Conservation (phyloP, 2,329 filamentous ascomycete genomes). For the Zalaria sp. region DNA sequence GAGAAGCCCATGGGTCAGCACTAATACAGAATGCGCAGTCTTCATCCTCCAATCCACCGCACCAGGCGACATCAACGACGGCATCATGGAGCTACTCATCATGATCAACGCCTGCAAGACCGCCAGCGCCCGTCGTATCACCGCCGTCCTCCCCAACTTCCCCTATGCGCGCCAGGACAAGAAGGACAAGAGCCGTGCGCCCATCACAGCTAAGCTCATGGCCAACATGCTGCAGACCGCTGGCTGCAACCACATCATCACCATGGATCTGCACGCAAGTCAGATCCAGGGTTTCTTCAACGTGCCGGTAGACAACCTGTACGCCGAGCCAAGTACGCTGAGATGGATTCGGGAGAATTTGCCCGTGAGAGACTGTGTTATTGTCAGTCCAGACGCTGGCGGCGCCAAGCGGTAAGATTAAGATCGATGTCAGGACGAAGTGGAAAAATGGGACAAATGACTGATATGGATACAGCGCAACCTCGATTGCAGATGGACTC, state of each 20-base stretch:
- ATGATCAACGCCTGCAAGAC: conserved; percentile 95
- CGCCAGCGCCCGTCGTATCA: conserved; percentile 77
- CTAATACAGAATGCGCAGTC: conserved; percentile 33
- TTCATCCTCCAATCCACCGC: conserved; percentile 94
- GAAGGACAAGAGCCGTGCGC: conserved; percentile 91
- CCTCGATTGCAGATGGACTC: conserved; percentile 81
- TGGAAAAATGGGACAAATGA: background rate
- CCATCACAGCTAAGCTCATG: conserved; percentile 89
- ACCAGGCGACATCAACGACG: conserved; percentile 94
- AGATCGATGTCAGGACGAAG: background rate
- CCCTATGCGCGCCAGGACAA: conserved; percentile 95
- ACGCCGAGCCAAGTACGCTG: conserved; percentile 83
- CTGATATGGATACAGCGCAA: conserved; percentile 43
- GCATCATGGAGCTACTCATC: conserved; percentile 94
- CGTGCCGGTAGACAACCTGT: conserved; percentile 65
- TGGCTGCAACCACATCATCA: conserved; percentile 86
- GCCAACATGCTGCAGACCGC: conserved; percentile 96
- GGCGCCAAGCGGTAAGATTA: conserved; percentile 67
- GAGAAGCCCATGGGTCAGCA: background rate
- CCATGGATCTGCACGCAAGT: conserved; percentile 87
- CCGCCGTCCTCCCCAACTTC: conserved; percentile 90
- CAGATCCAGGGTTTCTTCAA: conserved; percentile 98
- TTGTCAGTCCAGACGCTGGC: conserved; percentile 88
- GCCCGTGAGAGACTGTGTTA: conserved; percentile 68
- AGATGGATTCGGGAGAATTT: conserved; percentile 86